Conservation (phyloP, 2,329 filamentous ascomycete genomes). For the Amphichorda felina region DNA sequence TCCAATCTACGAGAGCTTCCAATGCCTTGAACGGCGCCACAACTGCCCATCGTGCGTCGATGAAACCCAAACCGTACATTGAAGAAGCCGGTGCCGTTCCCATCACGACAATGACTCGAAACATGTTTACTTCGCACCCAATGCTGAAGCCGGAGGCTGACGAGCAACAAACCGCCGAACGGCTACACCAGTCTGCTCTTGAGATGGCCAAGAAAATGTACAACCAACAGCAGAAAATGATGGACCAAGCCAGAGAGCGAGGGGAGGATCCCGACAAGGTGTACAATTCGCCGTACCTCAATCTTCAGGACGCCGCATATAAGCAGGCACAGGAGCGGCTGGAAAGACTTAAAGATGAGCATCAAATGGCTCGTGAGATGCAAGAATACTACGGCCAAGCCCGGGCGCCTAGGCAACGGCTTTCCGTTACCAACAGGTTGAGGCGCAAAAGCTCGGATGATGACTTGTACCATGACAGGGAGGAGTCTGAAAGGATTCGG, state of each 20-base stretch:
- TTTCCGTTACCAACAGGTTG: constrained; percentile 41
- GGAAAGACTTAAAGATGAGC: constrained; percentile 65
- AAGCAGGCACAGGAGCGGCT: constrained; percentile 76
- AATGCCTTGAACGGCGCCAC: constrained; percentile 67
- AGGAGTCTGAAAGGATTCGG: constrained; percentile 60
- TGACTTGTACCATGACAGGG: constrained; percentile 45
- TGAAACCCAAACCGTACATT: constrained; percentile 29
- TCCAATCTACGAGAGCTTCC: constrained; percentile 45
- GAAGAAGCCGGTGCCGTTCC: constrained; percentile 56
- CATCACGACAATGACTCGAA: constrained; percentile 53
- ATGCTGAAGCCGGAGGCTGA: constrained; percentile 61
- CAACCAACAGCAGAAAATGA: constrained; percentile 50
- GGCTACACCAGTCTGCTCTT: constrained; percentile 69
- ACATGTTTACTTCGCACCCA: constrained; percentile 69
- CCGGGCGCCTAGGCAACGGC: constrained; percentile 25
- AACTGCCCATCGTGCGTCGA: constrained; percentile 45
- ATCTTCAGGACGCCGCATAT: constrained; percentile 77
- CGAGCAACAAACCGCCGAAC: constrained; percentile 60
- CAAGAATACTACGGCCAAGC: constrained; percentile 64
- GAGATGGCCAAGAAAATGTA: constrained; percentile 90
- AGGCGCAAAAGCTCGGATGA: constrained; percentile 55
- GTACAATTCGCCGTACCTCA: constrained; percentile 39
- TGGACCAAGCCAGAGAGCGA: constrained; percentile 36
- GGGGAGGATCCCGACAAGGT: constrained; percentile 15
- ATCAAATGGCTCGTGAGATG: constrained; percentile 49